A percentile compares a stretch with the other conserved stretches of the same genome.
phyloP scores from a whole-genome alignment of 78 protist species.

The Pigoraptor vietnamica region DNA sequence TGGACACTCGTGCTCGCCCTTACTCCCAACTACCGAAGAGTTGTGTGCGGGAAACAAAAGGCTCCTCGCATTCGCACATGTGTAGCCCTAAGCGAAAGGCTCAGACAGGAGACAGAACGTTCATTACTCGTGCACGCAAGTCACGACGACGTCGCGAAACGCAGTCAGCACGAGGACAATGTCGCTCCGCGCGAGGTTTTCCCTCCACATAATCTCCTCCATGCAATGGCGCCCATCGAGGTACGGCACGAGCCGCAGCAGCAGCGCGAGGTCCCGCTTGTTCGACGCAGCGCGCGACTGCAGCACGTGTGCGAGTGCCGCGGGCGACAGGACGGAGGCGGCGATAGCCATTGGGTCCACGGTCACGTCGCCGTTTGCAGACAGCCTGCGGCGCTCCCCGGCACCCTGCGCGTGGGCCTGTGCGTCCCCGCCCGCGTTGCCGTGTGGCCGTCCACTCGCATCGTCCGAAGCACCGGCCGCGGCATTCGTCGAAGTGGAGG shows the following conservation, averaged over 20 bases:
- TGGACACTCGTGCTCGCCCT: too few species aligned
- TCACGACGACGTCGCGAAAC: neutral
- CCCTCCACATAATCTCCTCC: neutral
- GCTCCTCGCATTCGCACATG: too few species aligned
- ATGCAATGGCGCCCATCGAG: neutral
- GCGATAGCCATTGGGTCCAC: neutral
- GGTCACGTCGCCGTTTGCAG: neutral
- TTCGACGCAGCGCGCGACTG: neutral
- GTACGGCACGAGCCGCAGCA: neutral
- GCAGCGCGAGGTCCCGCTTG: neutral
- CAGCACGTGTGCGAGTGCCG: neutral
- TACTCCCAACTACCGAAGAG: too few species aligned
- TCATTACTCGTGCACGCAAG: neutral
- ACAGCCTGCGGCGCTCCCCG: neutral
- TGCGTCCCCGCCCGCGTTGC: too few species aligned
- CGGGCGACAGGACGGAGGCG: neutral
- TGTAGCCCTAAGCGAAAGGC: too few species aligned
- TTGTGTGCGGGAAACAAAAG: too few species aligned
- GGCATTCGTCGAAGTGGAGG: too few species aligned
- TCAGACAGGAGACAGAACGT: too few species aligned
- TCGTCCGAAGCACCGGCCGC: too few species aligned
- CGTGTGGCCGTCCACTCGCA: too few species aligned
- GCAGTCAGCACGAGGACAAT: neutral
- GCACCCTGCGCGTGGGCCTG: too few species aligned
- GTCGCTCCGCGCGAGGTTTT: neutral